These are phyloP conservation scores for Cymbopogon flexuosus DNA, from an alignment of 202 grass and related monocot species.

Conservation along the genomic window DNA sequence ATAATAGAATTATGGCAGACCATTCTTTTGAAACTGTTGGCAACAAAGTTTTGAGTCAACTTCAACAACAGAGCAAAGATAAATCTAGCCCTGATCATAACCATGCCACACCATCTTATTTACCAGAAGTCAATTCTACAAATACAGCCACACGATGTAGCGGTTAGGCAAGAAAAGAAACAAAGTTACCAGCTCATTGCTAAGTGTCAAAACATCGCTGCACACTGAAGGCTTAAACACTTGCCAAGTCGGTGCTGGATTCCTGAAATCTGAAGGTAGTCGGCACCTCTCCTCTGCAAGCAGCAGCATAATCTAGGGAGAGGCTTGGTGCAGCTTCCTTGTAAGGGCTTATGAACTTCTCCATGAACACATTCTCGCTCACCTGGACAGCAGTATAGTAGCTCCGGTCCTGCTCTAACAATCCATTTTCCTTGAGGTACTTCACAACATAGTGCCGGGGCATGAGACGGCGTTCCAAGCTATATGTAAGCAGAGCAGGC, in stretches of 20 bases:
- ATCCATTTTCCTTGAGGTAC: conserved; percentile 29
- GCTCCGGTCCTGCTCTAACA: neutral
- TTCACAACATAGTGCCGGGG: conserved; percentile 31
- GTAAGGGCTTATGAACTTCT: conserved; percentile 25
- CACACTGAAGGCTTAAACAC: neutral
- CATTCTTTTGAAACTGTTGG: neutral
- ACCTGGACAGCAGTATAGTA: neutral
- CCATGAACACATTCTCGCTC: conserved; percentile 31
- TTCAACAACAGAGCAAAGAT: neutral
- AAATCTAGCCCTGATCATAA: neutral
- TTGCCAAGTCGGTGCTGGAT: neutral
- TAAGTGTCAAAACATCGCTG: neutral
- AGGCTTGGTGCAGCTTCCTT: conserved; percentile 27
- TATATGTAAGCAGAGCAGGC: conserved; percentile 37
- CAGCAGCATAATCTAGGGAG: neutral
- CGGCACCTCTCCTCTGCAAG: neutral
- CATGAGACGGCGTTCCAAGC: conserved; percentile 29
- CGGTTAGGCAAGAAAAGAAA: neutral
- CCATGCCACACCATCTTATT: neutral
- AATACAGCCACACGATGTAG: neutral
- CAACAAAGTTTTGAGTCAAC: neutral
- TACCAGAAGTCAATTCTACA: neutral
- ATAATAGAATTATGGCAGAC: neutral
- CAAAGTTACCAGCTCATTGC: neutral
- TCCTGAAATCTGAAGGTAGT: neutral